Base-by-base conservation (phyloP, 148 eudicot genomes). In the Selenicereus undatus region DNA sequence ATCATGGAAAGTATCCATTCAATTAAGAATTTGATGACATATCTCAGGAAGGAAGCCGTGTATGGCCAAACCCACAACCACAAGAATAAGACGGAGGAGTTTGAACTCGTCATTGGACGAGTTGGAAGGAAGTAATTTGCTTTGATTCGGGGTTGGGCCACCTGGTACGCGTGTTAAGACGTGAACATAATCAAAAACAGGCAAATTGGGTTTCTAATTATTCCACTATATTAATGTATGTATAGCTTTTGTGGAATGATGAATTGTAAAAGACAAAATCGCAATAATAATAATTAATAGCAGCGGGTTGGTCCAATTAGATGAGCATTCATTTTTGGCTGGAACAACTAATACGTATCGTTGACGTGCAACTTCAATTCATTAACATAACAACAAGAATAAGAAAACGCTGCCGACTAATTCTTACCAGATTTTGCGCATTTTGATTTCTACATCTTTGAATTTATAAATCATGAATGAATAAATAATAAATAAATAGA, bases 231-330 rank as follows among this genome's bases (percentile, higher is more conserved):
- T 73, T 39, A 74, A 43, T 17, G 18, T 45, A 1, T 36, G n/a
- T 11, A 10, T 24, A 3, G 5, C 22, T 24, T 73, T 56, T 24
- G 76, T 80, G 76, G 82, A 80, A 80, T 73, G 26, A 80, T 80
- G 82, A 80, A 50, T 60, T 60, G 71, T 73, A 29, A 27, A 35
- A 21, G 30, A 3, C 17, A 36, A 1, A 11, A 48, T 32, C 1
- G 2, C 2, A 32, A 32, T 32, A 32, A 32, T 32, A 32, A 32
- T 32, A 35, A 24, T 29, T 5, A 69, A 6, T 26, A 68, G 42
- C 12, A 78, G 24, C 70, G 71, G 81, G 81, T 73, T 54, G 62
- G 81, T 73, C 70, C 58, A 77, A 78, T 82, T 71, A 72, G 80
- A 71, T 52, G 26, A 79, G 69, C 76, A 79, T 30, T 29, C 20